Percentiles rank a stretch among this genome's conserved stretches.
Evolutionary conservation across 257 asterid species (phyloP).

Genomic region (Anisodus tanguticus): DNA sequence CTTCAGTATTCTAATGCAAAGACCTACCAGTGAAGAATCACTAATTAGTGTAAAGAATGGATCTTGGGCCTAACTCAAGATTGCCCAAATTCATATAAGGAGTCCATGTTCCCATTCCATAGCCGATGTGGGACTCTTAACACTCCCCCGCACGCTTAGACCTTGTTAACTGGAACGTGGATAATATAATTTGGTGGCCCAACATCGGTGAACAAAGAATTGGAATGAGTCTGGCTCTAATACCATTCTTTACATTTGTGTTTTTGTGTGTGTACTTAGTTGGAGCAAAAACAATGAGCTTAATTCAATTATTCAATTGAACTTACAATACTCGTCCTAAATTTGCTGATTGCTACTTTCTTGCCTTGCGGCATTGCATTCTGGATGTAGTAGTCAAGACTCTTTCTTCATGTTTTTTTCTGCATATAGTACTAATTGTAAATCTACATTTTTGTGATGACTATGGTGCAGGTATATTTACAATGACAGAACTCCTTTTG

Average conservation of each 20-base stretch:
- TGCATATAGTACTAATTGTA: neutral
- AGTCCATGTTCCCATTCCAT: no score
- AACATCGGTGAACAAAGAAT: no score
- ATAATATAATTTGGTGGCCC: no score
- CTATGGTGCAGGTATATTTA: constrained; percentile 75
- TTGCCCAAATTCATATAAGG: no score
- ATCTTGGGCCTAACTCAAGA: no score
- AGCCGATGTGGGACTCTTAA: no score
- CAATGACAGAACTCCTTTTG: constrained; percentile 84
- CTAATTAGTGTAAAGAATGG: neutral
- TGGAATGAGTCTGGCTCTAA: no score
- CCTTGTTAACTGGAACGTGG: no score
- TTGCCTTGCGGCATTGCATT: no score
- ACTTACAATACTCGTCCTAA: neutral
- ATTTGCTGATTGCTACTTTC: neutral
- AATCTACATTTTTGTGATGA: constrained; percentile 24
- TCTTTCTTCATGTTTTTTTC: neutral
- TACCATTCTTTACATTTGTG: no score
- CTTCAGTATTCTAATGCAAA: constrained; percentile 51
- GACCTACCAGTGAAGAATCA: constrained; percentile 46
- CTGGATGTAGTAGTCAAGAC: neutral
- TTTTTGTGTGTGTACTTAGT: neutral
- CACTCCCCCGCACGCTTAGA: no score
- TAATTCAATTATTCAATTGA: neutral
- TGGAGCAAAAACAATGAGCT: neutral